Evolutionary conservation across 1,284 basidiomycete species (phyloP), one percentile per base, ranked within the genome.

Genomic region (Gymnopus androsaceus): DNA sequence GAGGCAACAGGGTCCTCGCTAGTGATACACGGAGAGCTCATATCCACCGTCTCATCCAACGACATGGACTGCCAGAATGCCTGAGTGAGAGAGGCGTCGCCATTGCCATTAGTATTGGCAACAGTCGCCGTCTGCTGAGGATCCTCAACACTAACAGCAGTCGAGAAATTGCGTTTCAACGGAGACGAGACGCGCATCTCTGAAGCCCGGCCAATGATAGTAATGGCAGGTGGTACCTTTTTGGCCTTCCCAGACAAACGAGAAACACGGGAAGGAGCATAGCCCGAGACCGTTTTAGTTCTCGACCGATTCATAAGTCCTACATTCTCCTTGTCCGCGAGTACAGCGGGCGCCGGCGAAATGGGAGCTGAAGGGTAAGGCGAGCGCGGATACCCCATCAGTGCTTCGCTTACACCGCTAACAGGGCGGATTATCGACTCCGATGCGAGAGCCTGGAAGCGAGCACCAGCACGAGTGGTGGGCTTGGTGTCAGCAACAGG

Each of bases 41-140:
- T 31, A 15, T 53, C 51, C 4, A 55, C 57, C 46, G 41, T 38
- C 19, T 67, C 66, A 19, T 72, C 69, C 54, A 79, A 56, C 9
- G 73, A 71, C 27, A 78, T 65, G 0, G 74, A 71, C 48, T 72
- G 62, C 76, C 77, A 79, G 56, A 78, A 78, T 9, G 71, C 74
- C 33, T 74, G 66, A 36, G 63, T 73, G 42, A 76, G 69, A 45
- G 61, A 57, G 12, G 63, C 61, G 45, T 63, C 64, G 56, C 54
- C 55, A 15, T 48, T 53, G 5, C 34, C 36, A 12, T 7, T 44
- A 1, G 56, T 47, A n/a, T 53, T 45, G 44, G 47, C 21, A 54
- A 37, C 51, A 31, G 69, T 54, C 47, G 60, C 62, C 52, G 61
- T 67, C 60, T 49, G 66, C 30, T 46, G 66, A 48, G 61, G 66